Conservation (phyloP, 768 basidiomycete genomes). For the Leccinum disarticulatum region DNA sequence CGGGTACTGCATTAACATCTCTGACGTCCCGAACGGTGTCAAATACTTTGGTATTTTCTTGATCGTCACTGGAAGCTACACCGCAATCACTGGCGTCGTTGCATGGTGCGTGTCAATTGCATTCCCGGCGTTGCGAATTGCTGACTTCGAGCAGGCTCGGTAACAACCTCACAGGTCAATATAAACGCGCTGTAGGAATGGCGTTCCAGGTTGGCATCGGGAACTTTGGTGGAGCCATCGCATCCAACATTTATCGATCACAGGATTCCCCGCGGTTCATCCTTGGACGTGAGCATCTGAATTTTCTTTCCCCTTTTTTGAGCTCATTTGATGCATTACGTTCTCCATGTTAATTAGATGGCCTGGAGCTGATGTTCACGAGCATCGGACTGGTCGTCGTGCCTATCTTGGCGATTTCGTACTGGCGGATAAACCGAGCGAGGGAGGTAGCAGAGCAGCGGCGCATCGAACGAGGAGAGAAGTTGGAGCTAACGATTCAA, state of each 20-base stretch:
- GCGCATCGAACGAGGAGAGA: conserved; percentile 22
- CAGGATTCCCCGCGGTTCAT: conserved; percentile 60
- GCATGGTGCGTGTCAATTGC: conserved; percentile 49
- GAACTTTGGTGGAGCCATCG: conserved; percentile 64
- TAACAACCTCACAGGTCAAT: conserved; percentile 57
- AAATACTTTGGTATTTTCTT: conserved; percentile 79
- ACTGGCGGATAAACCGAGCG: conserved; percentile 54
- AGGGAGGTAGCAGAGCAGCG: conserved; percentile 38
- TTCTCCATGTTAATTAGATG: conserved; percentile 39
- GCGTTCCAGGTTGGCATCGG: conserved; percentile 53
- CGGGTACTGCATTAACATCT: conserved; percentile 66
- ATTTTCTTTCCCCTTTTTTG: background rate
- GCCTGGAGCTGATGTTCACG: conserved; percentile 64
- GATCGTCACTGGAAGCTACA: conserved; percentile 57
- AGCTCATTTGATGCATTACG: background rate
- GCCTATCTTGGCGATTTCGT: conserved; percentile 48
- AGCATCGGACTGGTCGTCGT: conserved; percentile 58
- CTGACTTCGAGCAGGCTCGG: conserved; percentile 45
- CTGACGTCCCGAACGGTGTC: conserved; percentile 45
- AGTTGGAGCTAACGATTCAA: conserved; percentile 11
- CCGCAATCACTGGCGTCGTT: conserved; percentile 58
- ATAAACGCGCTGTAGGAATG: conserved; percentile 69
- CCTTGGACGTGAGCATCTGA: conserved; percentile 51
- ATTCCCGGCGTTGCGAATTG: background rate
- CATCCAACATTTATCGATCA: conserved; percentile 59